Evolutionary conservation across 2,329 filamentous ascomycete species (phyloP).

Genomic region (Calonectria pteridis): DNA sequence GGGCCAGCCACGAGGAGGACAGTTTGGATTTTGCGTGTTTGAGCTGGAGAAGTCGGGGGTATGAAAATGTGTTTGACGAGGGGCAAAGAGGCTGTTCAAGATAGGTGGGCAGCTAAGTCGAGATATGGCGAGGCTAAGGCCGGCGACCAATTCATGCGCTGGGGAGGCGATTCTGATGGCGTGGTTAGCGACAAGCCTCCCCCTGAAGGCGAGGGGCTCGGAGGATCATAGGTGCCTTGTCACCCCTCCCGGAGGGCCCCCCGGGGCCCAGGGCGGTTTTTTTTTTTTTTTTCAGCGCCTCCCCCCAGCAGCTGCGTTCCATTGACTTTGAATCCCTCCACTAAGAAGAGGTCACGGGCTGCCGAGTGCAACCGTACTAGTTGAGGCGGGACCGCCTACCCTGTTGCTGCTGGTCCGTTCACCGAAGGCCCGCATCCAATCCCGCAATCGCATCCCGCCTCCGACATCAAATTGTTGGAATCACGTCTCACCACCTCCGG

Average conservation of each 20-base stretch:
- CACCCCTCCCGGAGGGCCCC: background rate
- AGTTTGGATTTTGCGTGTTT: background rate
- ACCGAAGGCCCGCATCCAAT: constrained; percentile 4
- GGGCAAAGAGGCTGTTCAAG: background rate
- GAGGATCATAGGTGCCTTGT: constrained; percentile 1
- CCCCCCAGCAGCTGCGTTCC: background rate
- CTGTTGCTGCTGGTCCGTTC: constrained; percentile 7
- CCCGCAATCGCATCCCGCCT: constrained; percentile 10
- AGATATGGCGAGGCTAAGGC: constrained; percentile 5
- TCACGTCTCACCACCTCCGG: constrained; percentile 9
- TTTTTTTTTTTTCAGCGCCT: background rate
- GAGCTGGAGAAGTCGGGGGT: constrained; percentile 7
- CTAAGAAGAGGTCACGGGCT: constrained; percentile 3
- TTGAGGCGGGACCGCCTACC: background rate
- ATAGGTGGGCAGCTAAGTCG: background rate
- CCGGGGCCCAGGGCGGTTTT: background rate
- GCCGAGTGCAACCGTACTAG: background rate
- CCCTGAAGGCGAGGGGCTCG: constrained; percentile 7
- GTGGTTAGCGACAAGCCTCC: constrained; percentile 18
- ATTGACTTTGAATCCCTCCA: background rate
- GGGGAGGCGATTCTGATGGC: constrained; percentile 13
- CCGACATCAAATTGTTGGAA: constrained; percentile 5
- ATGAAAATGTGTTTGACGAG: constrained; percentile 16
- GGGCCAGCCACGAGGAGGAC: constrained; percentile 25
- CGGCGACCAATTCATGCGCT: background rate